Evolutionary conservation across 768 basidiomycete species (phyloP).

Genomic region (Suillus clintonianus): DNA sequence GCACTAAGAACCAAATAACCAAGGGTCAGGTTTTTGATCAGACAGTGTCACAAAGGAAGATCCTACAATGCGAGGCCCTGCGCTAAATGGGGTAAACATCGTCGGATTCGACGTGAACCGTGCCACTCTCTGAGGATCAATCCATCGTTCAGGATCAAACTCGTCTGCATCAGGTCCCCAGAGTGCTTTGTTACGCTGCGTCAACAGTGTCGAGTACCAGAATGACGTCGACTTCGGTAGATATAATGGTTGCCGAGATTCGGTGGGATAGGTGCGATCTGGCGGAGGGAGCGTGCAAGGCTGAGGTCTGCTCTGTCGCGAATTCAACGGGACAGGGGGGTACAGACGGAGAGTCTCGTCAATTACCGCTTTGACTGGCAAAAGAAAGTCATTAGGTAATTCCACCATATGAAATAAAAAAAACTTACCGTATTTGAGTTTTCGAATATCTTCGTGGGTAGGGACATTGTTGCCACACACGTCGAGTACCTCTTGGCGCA

Average conservation of each 20-base stretch:
- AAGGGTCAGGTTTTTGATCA: background rate
- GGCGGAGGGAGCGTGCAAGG: slow-evolving; percentile 54
- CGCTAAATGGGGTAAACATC: slow-evolving; percentile 76
- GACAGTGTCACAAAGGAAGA: background rate
- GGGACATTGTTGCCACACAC: slow-evolving; percentile 54
- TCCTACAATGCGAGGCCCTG: slow-evolving; percentile 60
- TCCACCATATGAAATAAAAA: slow-evolving; percentile 7
- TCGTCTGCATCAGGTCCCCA: slow-evolving; percentile 78
- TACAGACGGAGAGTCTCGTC: slow-evolving; percentile 79
- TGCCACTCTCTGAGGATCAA: slow-evolving; percentile 54
- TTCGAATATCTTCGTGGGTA: slow-evolving; percentile 56
- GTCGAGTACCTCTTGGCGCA: slow-evolving; percentile 63
- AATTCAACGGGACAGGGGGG: slow-evolving; percentile 77
- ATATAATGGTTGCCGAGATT: slow-evolving; percentile 47
- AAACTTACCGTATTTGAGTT: slow-evolving; percentile 65
- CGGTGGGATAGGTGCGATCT: slow-evolving; percentile 46
- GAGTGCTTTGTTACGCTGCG: slow-evolving; percentile 63
- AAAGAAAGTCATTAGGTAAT: slow-evolving; percentile 9
- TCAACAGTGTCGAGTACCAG: slow-evolving; percentile 61
- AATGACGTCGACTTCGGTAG: slow-evolving; percentile 60
- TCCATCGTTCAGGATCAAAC: slow-evolving; percentile 83
- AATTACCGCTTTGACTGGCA: slow-evolving; percentile 69
- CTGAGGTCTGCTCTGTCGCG: slow-evolving; percentile 54
- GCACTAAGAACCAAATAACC: slow-evolving; percentile 44
- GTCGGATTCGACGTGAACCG: slow-evolving; percentile 58